phyloP scores from a whole-genome alignment of 305 asterid genomes.

The Fraxinus paxiana region DNA sequence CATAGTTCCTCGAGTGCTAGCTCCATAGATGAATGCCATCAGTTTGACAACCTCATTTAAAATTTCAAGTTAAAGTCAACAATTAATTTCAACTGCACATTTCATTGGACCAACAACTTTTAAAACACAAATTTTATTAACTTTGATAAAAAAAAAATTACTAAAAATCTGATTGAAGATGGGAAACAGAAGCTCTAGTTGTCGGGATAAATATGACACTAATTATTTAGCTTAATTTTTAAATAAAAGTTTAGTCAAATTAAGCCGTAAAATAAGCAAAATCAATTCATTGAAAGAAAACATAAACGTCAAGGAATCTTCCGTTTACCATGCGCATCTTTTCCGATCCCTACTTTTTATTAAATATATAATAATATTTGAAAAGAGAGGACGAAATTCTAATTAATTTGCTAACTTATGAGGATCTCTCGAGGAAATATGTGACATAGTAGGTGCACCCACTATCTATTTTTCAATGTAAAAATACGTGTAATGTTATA shows the following conservation, averaged over 20 bases:
- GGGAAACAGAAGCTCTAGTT: slow-evolving; percentile 17
- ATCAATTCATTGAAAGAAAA: not conserved
- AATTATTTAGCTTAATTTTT: not conserved
- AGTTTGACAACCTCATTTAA: no score
- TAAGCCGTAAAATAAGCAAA: not conserved
- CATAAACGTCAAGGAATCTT: slow-evolving; percentile 12
- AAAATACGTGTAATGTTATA: not conserved
- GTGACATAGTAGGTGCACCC: not conserved
- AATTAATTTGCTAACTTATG: not conserved
- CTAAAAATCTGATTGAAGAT: not conserved
- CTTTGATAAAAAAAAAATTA: no score
- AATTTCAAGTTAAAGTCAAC: no score
- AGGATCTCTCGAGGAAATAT: not conserved
- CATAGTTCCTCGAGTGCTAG: not conserved
- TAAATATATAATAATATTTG: not conserved
- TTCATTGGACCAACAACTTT: no score
- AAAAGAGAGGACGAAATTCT: not conserved
- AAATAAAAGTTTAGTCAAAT: not conserved
- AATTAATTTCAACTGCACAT: no score
- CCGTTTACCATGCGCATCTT: slow-evolving; percentile 7
- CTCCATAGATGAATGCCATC: not conserved
- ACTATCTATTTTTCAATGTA: not conserved
- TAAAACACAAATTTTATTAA: no score
- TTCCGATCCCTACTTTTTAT: not conserved
- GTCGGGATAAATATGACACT: slow-evolving; percentile 15